Evolutionary conservation across 2,329 filamentous ascomycete genomes (phyloP).

Genomic region (Ceratocystis eucalypticola): DNA sequence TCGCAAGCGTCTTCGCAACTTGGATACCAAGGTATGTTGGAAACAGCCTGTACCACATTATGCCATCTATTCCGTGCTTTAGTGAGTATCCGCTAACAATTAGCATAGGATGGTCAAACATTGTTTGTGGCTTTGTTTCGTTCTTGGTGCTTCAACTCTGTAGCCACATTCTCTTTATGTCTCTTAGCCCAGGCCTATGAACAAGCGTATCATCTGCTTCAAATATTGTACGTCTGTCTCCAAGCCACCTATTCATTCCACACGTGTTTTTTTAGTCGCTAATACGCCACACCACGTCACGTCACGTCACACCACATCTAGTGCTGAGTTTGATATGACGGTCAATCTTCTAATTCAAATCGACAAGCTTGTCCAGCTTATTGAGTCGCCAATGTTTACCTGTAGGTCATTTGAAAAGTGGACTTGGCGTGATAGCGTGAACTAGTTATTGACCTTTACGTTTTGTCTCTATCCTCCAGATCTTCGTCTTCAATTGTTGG

Average conservation of each 20-base stretch:
- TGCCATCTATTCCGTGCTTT: neutral
- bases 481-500: conserved; percentile 81
- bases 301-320: conserved; percentile 26
- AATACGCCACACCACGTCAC: no score
- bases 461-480: conserved; percentile 37
- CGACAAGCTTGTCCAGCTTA: conserved; percentile 89
- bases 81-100: neutral
- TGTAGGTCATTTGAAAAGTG: conserved; percentile 42
- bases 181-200: conserved; percentile 94
- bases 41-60: neutral
- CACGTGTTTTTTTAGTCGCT: no score
- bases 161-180: conserved; percentile 92
- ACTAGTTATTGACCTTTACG: neutral
- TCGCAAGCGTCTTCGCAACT: conserved; percentile 74
- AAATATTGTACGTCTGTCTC: conserved; percentile 64
- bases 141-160: conserved; percentile 97
- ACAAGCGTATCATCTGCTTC: conserved; percentile 87
- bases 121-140: conserved; percentile 91
- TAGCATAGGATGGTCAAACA: conserved; percentile 66
- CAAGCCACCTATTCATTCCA: neutral
- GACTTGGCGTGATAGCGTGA: neutral
- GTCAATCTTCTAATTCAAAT: conserved; percentile 98
- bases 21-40: conserved; percentile 60
- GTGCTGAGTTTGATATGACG: conserved; percentile 94
- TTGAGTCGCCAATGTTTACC: conserved; percentile 95